These are phyloP conservation scores for Scedosporium apiospermum DNA, from an alignment of 2,329 filamentous ascomycete genomes.

Conservation along the genomic window DNA sequence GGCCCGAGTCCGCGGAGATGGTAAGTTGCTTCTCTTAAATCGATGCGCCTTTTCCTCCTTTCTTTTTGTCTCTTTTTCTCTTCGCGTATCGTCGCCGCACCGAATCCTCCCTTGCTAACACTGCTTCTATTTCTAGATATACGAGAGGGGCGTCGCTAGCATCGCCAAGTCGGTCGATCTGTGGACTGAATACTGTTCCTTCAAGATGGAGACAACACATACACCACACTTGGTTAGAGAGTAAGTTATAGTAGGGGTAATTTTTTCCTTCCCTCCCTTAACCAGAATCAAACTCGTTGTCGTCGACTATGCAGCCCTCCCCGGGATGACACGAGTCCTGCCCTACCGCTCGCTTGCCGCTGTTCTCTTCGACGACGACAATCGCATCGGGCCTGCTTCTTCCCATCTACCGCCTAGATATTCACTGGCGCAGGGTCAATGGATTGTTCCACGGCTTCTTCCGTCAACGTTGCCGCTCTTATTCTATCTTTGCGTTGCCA, in stretches of 20 bases:
- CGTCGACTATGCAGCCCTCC: conserved; percentile 3
- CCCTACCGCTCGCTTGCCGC: neutral
- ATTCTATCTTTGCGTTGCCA: conserved; percentile 28
- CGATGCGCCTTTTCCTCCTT: neutral
- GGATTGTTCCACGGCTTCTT: neutral
- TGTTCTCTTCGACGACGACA: conserved; percentile 1
- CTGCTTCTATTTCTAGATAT: conserved; percentile 49
- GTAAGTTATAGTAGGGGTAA: conserved; percentile 66
- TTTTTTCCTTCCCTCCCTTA: conserved; percentile 40
- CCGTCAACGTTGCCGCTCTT: conserved; percentile 29
- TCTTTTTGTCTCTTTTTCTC: neutral
- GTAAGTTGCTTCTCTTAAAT: conserved; percentile 32
- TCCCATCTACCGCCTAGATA: neutral
- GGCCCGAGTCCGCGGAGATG: conserved; percentile 95
- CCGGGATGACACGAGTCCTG: neutral
- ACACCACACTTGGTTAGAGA: conserved; percentile 94
- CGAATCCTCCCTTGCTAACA: no score
- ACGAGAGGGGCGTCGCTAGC: conserved; percentile 88
- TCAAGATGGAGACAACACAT: conserved; percentile 97
- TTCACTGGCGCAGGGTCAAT: neutral
- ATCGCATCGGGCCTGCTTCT: neutral
- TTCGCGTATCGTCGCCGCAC: no score
- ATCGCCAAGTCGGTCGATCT: conserved; percentile 91
- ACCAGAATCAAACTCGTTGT: neutral
- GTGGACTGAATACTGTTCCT: conserved; percentile 94